These are phyloP conservation scores for Eustoma russellianum DNA, from an alignment of 257 asterid genomes.

Conservation along the genomic window DNA sequence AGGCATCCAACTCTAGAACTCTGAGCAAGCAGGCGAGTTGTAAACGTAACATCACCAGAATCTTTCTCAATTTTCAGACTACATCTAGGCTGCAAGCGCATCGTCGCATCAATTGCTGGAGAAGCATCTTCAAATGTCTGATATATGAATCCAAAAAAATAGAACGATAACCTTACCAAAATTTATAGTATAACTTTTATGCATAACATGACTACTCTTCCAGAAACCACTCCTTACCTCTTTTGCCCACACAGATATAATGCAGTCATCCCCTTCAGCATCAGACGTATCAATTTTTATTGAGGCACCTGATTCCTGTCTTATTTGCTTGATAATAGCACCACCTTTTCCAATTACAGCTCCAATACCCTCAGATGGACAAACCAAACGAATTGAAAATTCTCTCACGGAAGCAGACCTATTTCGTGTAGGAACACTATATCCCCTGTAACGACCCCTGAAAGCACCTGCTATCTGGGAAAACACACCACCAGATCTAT, in stretches of 20 bases:
- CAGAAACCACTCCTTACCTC: slow-evolving; percentile 42
- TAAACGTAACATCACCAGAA: slow-evolving; percentile 41
- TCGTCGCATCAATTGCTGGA: slow-evolving; percentile 62
- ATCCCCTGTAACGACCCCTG: slow-evolving; percentile 54
- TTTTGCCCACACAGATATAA: slow-evolving; percentile 63
- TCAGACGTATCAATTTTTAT: slow-evolving; percentile 61
- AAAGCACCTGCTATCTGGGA: slow-evolving; percentile 43
- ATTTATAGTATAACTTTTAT: slow-evolving; percentile 3
- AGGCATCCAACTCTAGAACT: slow-evolving; percentile 78
- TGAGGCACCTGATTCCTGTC: slow-evolving; percentile 87
- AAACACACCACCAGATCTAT: slow-evolving; percentile 55
- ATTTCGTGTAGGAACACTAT: slow-evolving; percentile 35
- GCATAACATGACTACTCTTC: background rate
- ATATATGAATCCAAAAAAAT: slow-evolving; percentile 8
- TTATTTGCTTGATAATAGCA: slow-evolving; percentile 56
- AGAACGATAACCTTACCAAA: slow-evolving; percentile 8
- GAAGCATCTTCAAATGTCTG: slow-evolving; percentile 74
- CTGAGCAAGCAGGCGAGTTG: slow-evolving; percentile 64
- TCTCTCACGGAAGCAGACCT: slow-evolving; percentile 45
- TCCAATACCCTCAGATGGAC: slow-evolving; percentile 74
- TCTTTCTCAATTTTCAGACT: slow-evolving; percentile 61
- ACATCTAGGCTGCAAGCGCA: slow-evolving; percentile 78
- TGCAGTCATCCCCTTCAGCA: slow-evolving; percentile 72
- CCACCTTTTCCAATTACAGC: slow-evolving; percentile 93
- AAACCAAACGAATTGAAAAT: slow-evolving; percentile 59